A percentile compares a stretch with the other conserved stretches of the same genome.
phyloP scores from a whole-genome alignment of 2,329 filamentous ascomycete genomes.

The Exserohilum rostratum region DNA sequence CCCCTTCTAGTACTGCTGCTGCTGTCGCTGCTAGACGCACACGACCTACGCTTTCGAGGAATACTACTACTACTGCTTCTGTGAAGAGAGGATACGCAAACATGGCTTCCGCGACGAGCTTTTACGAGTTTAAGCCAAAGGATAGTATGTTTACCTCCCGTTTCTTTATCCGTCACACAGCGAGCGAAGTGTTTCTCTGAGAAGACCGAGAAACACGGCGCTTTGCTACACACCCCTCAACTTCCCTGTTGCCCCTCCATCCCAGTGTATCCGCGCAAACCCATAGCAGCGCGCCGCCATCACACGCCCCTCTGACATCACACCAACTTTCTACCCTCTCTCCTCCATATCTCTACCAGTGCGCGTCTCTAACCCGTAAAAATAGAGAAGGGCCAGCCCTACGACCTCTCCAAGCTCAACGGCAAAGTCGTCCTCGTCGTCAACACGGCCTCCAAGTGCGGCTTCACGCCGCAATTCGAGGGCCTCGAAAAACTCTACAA shows the following conservation, averaged over 20 bases:
- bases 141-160: slow-evolving; percentile 67
- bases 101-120: slow-evolving; percentile 72
- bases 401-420: slow-evolving; percentile 73
- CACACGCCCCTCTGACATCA: not conserved
- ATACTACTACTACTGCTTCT: not conserved
- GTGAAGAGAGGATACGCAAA: slow-evolving; percentile 28
- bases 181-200: not conserved
- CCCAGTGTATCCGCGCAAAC: not conserved
- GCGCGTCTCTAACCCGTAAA: too few relatives aligned
- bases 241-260: not conserved
- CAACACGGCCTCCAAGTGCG: slow-evolving; percentile 98
- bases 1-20: not conserved
- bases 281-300: not conserved
- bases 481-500: slow-evolving; percentile 93
- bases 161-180: not conserved
- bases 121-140: slow-evolving; percentile 85
- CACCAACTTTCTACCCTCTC: too few relatives aligned
- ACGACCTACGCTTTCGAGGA: not conserved
- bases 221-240: not conserved
- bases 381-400: slow-evolving; percentile 75
- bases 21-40: not conserved
- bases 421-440: slow-evolving; percentile 95
- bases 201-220: too few relatives aligned
- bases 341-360: too few relatives aligned
- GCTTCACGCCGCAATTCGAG: slow-evolving; percentile 94